A percentile compares a stretch with the other conserved stretches of the same genome.
phyloP scores from a whole-genome alignment of 2,329 filamentous ascomycete species.

The Ophiostoma novo-ulmi region DNA sequence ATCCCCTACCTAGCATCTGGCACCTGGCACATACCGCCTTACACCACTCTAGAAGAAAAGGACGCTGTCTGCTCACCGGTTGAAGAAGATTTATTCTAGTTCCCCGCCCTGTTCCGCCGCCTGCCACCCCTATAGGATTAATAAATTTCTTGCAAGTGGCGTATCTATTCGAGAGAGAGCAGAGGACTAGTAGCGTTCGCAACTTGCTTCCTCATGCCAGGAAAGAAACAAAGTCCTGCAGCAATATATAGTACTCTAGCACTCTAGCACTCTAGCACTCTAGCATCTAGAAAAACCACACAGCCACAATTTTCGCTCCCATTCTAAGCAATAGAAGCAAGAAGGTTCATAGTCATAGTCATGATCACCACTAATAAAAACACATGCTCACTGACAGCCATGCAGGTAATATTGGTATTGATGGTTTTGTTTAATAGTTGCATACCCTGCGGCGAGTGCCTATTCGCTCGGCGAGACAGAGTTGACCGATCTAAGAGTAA shows the following conservation, averaged over 20 bases:
- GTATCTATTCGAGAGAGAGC: background rate
- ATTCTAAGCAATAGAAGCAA: background rate
- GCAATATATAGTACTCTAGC: background rate
- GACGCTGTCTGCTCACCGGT: background rate
- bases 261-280: background rate
- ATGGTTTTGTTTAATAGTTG: background rate
- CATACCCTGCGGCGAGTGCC: background rate
- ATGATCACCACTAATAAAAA: background rate
- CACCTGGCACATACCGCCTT: background rate
- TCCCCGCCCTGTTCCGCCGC: background rate
- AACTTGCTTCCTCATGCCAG: background rate
- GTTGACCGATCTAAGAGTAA: background rate
- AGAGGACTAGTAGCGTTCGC: background rate
- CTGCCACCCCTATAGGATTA: background rate
- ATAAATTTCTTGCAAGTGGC: background rate
- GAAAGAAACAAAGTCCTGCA: background rate
- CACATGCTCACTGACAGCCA: background rate
- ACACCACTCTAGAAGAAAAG: background rate
- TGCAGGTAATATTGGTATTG: background rate
- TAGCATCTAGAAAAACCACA: slow-evolving; percentile 2
- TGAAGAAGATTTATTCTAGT: slow-evolving; percentile 8
- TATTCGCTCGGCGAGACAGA: background rate
- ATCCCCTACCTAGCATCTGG: background rate
- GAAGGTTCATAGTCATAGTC: background rate
- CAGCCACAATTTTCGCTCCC: background rate